A percentile compares a stretch with the other conserved stretches of the same genome.
phyloP scores from a whole-genome alignment of 2,329 filamentous ascomycete species.

The Corinectria fuckeliana region DNA sequence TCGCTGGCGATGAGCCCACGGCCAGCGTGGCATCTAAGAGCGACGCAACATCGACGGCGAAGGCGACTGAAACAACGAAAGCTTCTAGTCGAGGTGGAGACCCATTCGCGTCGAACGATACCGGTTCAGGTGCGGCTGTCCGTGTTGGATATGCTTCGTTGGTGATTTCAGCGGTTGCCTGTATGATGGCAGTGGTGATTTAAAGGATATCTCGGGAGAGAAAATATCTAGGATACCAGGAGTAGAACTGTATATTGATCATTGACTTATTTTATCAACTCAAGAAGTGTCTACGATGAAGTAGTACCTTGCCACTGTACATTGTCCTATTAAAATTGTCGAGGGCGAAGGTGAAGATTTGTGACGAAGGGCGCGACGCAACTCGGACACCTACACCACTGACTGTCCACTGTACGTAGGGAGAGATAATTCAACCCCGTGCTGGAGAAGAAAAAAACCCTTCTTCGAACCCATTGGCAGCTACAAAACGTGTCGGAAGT shows the following conservation, averaged over 20 bases:
- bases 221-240: slow-evolving; percentile 13
- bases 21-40: background rate
- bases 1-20: background rate
- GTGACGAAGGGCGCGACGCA: no score
- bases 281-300: background rate
- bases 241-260: slow-evolving; percentile 10
- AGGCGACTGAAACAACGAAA: slow-evolving; percentile 3
- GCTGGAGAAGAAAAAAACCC: background rate
- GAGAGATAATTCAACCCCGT: background rate
- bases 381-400: no score
- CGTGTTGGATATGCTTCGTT: slow-evolving; percentile 10
- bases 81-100: slow-evolving; percentile 15
- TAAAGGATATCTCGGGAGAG: background rate
- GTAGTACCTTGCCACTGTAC: background rate
- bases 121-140: background rate
- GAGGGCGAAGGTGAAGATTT: background rate
- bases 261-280: background rate
- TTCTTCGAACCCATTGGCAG: background rate
- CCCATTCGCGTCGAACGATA: slow-evolving; percentile 11
- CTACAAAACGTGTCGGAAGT: background rate
- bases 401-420: no score
- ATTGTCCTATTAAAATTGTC: background rate
- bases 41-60: background rate
- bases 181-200: slow-evolving; percentile 3
- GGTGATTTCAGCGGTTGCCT: background rate